Base-by-base conservation (phyloP, 345 rosid genomes). In the Salix arbutifolia region DNA sequence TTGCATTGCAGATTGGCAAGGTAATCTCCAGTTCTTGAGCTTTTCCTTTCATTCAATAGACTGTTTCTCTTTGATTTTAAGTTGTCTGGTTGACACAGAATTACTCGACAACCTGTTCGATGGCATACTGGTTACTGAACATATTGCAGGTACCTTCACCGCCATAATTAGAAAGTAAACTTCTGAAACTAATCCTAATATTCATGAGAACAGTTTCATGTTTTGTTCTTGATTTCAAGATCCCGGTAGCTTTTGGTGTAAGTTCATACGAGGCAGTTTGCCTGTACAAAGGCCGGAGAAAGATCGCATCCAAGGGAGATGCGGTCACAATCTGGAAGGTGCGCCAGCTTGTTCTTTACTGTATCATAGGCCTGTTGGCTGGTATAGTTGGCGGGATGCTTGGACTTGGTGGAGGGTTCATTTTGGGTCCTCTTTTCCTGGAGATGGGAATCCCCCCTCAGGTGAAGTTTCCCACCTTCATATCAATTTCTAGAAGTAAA, bases 1-100 rank as follows among this genome's bases (percentile, higher is more conserved):
- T 87, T 30, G 87, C 37, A 35, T 58, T 87, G 72, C 90, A 87
- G 74, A 85, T 87, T 44, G 79, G 79, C 75, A 87, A 81, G 88
- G 90, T 87, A 78, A 71, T 42, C 56, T 74, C 68, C 7, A 14
- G 23, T 77, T 65, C 52, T 21, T 67, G 72, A 53, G 31, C 5
- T 62, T 77, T 28, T 35, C 46, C 23, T 50, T 35, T n/a, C 44
- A 26, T 19, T 38, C 11, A 76, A 46, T 13, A 46, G 50, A 46
- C 50, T 1, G 50, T 46, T 13, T 14, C 31, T 18, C 31, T 62
- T 42, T 53, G 26, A 31, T 31, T 31, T 31, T 31, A 31, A 0
- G 33, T 31, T 60, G 3, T 40, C 23, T 52, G 28, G 25, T 38
- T 74, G 37, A 17, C 38, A 21, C 78, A 79, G 82, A 79, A 79